Base-by-base conservation (phyloP, 2,329 filamentous ascomycete species). In the Cladosporium halotolerans region DNA sequence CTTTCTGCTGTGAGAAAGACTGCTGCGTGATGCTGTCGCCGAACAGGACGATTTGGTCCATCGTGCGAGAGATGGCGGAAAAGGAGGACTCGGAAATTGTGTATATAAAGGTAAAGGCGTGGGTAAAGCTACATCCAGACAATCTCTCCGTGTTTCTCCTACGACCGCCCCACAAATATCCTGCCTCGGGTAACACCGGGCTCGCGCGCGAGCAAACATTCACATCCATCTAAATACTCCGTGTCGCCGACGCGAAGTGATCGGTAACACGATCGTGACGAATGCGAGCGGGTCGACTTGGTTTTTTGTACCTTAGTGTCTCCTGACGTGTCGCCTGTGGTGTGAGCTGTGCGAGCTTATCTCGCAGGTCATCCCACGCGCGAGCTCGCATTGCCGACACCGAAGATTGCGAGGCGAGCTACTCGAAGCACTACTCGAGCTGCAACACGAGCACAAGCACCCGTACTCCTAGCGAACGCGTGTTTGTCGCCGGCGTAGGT, bases 21-120 rank as follows among this genome's bases (percentile, higher is more conserved):
- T 79, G 75, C 65, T 97, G 84, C 45, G 92, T 85, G 57, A 97
- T 85, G 32, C 89, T 95, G 72, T 97, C 93, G 52, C 92, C 92
- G 57, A 97, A 87, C 19, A 97, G 81, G 57, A 97, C 76, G 62
- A 78, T 73, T 56, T 76, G 72, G 36, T 74, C 69, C 88, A 67
- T 85, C 38, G 38, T 14, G 34, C 31, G 10, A 9, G 48, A 32
- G 11, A 33, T n/a, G 10, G 4, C 40, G 40, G 16, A 44, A 9
- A 38, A 6, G 10, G 31, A 28, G n/a, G 36, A 14, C 8, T 39
- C 36, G 36, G 36, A 8, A 14, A 39, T 5, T 28, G 14, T 36
- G 13, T 14, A 43, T 50, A 44, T 51, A 31, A 44, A 14, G 9
- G 16, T 42, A 10, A 23, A 16, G 40, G 9, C n/a, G 40, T 42